Conservation (phyloP, 495 filamentous ascomycete species). For the Apiosordaria backusii region DNA sequence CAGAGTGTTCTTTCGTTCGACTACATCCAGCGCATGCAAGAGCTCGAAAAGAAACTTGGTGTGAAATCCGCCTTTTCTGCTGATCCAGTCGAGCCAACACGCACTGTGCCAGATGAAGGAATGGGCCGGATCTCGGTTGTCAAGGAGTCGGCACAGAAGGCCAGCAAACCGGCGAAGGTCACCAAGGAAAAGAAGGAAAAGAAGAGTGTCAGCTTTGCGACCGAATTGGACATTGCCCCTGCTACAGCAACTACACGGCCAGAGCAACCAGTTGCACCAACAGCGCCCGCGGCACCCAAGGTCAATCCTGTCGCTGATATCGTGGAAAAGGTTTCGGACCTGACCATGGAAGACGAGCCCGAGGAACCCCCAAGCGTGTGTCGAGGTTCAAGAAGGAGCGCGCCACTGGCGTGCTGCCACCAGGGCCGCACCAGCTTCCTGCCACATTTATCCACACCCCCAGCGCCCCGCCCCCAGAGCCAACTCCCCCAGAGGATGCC, state of each 20-base stretch:
- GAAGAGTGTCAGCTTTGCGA: slow-evolving; percentile 75
- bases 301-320: slow-evolving; percentile 47
- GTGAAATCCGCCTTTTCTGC: slow-evolving; percentile 41
- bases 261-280: slow-evolving; percentile 17
- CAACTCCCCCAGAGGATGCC: slow-evolving; percentile 53
- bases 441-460: slow-evolving; percentile 19
- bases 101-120: slow-evolving; percentile 20
- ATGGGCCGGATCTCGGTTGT: slow-evolving; percentile 25
- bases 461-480: slow-evolving; percentile 26
- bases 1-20: slow-evolving; percentile 61
- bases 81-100: slow-evolving; percentile 3
- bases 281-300: slow-evolving; percentile 37
- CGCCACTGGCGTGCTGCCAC: slow-evolving; percentile 22
- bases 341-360: slow-evolving; percentile 33
- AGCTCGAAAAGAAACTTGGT: slow-evolving; percentile 71
- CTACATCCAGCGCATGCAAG: slow-evolving; percentile 74
- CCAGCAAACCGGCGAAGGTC: neutral
- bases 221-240: slow-evolving; percentile 66
- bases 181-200: slow-evolving; percentile 35
- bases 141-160: slow-evolving; percentile 1
- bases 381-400: slow-evolving; percentile 48
- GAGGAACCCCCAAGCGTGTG: slow-evolving; percentile 36
- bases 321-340: slow-evolving; percentile 44
- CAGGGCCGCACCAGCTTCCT: slow-evolving; percentile 34
- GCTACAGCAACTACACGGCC: slow-evolving; percentile 12